Base-by-base conservation (phyloP, 2,329 filamentous ascomycete genomes). In the Zarea fungicola region DNA sequence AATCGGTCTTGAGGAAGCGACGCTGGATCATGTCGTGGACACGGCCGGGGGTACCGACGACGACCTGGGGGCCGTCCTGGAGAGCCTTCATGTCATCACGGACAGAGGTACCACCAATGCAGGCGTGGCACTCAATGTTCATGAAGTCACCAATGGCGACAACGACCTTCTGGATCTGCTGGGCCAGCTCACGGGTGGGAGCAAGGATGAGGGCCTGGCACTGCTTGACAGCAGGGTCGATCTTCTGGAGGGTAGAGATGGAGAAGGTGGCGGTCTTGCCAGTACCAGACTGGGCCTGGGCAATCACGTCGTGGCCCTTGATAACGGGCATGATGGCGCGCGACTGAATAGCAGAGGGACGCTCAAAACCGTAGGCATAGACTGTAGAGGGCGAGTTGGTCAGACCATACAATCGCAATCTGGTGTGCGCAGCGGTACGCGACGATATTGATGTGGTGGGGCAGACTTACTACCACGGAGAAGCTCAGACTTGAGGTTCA, bases 251-350 rank as follows among this genome's bases (percentile, higher is more conserved):
- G 63, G 93, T 89, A 64, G 91, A 96, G 76, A 99, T 95, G 65
- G 93, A 97, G 85, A 99, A 99, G 62, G 93, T 99, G 62, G 93
- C 93, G 61, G 93, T 99, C 84, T 99, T 99, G 78, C 93, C 93
- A 71, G 93, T 99, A 81, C 93, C 93, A 63, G 93, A 99, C 81
- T 99, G 93, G 65, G 93, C 93, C 81, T 99, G 93, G 58, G 95
- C 93, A 72, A 99, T 99, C 67, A 99, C 93, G 84, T 99, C 93
- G 81, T 92, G 90, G 64, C 90, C 91, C 84, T 97, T 96, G 81
- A 99, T 97, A 70, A 99, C 93, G 68, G 93, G 95, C 87, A 97
- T 95, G 75, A 99, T 99, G 64, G 93, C 93, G 70, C 95, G 92
- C 86, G 96, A 90, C 87, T 99, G 93, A 65, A 99, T 99, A 72